Base-by-base conservation (phyloP, 768 basidiomycete species). In the Auricularia cornea region DNA sequence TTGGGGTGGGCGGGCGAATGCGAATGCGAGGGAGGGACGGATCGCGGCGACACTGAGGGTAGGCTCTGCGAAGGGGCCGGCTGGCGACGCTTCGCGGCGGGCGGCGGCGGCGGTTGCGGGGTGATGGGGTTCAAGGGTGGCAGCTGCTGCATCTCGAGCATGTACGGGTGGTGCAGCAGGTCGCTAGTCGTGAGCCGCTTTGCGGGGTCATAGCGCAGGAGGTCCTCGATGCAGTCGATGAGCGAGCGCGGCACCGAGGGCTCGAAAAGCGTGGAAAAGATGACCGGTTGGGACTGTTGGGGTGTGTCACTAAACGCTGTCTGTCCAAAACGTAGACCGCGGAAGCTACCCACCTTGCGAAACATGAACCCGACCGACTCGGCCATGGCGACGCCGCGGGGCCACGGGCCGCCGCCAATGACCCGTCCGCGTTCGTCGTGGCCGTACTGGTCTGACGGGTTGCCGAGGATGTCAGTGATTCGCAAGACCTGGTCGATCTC, bases 381-480 rank as follows among this genome's bases (percentile, higher is more conserved):
- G 16, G 94, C 95, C 84, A 98, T 87, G 74, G 87, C 87, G 69
- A 94, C 81, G 12, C 96, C 97, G 65, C 80, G 82, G 30, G 77
- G 75, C 97, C 97, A 99, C 63, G 83, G 80, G 6, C 96, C 97
- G 6, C 97, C 97, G 11, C 97, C 97, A 2, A 89, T 70, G 2
- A 80, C 74, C 71, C 82, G 83, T 12, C 88, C 86, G 64, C 87
- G 80, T 32, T 78, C 74, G 71, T 97, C 94, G 3, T 80, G 64
- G 32, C 93, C 93, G 74, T 98, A 94, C 44, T 89, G 88, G 64
- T 87, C 82, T 59, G 82, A 81, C 30, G 96, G 96, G 74, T 98
- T 93, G 26, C 97, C 97, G 38, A 98, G 82, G n/a, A 95, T 79
- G 66, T 96, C 90, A 68, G 90, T 92, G 64, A 98, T 97, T 72